Evolutionary conservation across 192 early-diverging fungal species (phyloP), one percentile per base, ranked within the genome.

Genomic region (Phycomyces blakesleeanus): DNA sequence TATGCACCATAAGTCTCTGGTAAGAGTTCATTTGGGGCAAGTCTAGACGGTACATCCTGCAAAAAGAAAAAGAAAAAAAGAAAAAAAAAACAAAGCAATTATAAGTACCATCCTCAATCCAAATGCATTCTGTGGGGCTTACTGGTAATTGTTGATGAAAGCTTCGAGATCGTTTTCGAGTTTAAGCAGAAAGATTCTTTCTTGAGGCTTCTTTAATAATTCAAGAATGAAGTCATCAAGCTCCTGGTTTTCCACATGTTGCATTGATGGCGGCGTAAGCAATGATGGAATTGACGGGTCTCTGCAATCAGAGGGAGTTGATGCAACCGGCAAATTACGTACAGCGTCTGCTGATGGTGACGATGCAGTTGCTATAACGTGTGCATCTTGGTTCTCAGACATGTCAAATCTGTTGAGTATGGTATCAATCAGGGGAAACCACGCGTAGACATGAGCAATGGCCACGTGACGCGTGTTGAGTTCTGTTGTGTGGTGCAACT

Each of bases 1-100:
- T 78, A 71, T 91, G 88, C n/a, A 87, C 75, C 34, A 91, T 78
- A 65, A 87, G 76, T 8, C 89, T 77, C 55, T 91, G 86, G 67
- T 91, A 91, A 2, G 85, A 87, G 66, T 91, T 91, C 76, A 91
- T 82, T 18, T 67, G 64, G 11, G 85, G 81, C 59, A 85, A 84
- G 55, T 83, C 82, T 20, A 91, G 68, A 27, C 81, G 69, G 18
- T 71, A 74, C 49, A 76, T 79, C 53, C 85, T 88, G 42, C 3
- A 51, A 44, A 20, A n/a, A n/a, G n/a, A n/a, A n/a, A n/a, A n/a
- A n/a, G n/a, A n/a, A n/a, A n/a, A n/a, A n/a, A n/a, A n/a, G n/a
- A n/a, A n/a, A n/a, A n/a, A n/a, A n/a, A 40, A 51, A 63, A 55
- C 60, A 42, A 58, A 41, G 15, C 51, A 4, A 64, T 20, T n/a